A percentile compares a stretch with the other conserved stretches of the same genome.
Conservation (phyloP, 208 protist genomes). For the Endotrypanum monterogeii region DNA sequence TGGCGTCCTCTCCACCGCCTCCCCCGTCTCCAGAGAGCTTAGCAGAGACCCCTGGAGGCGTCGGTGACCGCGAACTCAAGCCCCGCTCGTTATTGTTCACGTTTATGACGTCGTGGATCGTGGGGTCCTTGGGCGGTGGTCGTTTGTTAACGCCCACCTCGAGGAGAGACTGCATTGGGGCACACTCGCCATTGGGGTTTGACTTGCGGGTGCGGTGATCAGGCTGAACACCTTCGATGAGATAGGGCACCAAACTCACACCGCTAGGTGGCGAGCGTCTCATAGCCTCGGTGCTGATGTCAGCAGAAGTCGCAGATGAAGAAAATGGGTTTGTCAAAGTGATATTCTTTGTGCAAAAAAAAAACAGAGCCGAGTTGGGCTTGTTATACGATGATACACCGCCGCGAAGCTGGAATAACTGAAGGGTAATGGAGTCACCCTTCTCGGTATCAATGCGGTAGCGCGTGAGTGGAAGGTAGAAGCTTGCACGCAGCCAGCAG, state of each 20-base stretch:
- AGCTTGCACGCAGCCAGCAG: slow-evolving; percentile 61
- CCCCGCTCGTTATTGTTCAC: not conserved
- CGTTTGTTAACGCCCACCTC: slow-evolving; percentile 20
- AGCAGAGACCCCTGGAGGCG: not conserved
- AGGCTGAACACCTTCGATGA: slow-evolving; percentile 29
- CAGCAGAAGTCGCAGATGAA: not conserved
- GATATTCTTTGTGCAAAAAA: slow-evolving; percentile 68
- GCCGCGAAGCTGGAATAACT: slow-evolving; percentile 54
- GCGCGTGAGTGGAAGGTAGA: slow-evolving; percentile 57
- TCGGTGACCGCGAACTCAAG: not conserved
- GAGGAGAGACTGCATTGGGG: slow-evolving; percentile 18
- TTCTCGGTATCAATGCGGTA: slow-evolving; percentile 58
- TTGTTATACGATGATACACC: slow-evolving; percentile 59
- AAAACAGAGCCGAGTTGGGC: slow-evolving; percentile 51
- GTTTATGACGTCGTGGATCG: slow-evolving; percentile 28
- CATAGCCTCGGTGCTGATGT: not conserved
- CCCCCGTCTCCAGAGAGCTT: slow-evolving; percentile 13
- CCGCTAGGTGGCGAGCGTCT: not conserved
- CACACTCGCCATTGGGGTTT: slow-evolving; percentile 11
- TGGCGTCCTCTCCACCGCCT: slow-evolving; percentile 20
- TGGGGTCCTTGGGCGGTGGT: slow-evolving; percentile 5
- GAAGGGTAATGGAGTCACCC: slow-evolving; percentile 45
- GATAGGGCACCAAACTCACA: slow-evolving; percentile 24
- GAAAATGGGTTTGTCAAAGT: slow-evolving; percentile 62
- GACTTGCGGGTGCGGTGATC: slow-evolving; percentile 12